Evolutionary conservation across 371 early-diverging fungal genomes (phyloP).

Genomic region (Mucor velutinosus): DNA sequence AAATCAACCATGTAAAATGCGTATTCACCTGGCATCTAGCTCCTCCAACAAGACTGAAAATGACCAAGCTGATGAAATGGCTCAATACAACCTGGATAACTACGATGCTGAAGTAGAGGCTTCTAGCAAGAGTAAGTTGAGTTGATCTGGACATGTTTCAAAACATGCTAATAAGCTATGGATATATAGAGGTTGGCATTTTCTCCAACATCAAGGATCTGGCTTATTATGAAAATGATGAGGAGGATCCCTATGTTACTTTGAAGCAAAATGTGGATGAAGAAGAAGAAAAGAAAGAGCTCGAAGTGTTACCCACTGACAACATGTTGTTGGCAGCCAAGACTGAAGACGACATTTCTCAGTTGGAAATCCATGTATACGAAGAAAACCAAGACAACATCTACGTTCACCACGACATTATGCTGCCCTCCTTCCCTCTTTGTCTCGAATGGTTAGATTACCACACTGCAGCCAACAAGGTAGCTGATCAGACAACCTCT

Average conservation of each 20-base stretch:
- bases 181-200: constrained; percentile 42
- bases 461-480: constrained; percentile 63
- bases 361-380: constrained; percentile 91
- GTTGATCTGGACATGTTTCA: not conserved
- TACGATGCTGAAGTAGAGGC: constrained; percentile 67
- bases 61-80: constrained; percentile 61
- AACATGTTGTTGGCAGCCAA: constrained; percentile 88
- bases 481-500: constrained; percentile 39
- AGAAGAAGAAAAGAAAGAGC: constrained; percentile 79
- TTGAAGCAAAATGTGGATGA: constrained; percentile 66
- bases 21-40: not conserved
- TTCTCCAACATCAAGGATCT: constrained; percentile 78
- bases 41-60: constrained; percentile 2
- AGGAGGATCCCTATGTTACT: constrained; percentile 85
- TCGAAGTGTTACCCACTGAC: constrained; percentile 79
- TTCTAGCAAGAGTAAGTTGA: constrained; percentile 38
- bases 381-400: constrained; percentile 83
- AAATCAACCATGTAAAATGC: not conserved
- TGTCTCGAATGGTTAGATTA: constrained; percentile 94
- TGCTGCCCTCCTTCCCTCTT: constrained; percentile 96
- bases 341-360: constrained; percentile 95
- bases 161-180: not conserved
- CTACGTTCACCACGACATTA: constrained; percentile 97
- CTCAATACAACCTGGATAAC: constrained; percentile 76
- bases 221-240: constrained; percentile 74